phyloP scores from a whole-genome alignment of 768 basidiomycete species.

The Trametes coccinea region DNA sequence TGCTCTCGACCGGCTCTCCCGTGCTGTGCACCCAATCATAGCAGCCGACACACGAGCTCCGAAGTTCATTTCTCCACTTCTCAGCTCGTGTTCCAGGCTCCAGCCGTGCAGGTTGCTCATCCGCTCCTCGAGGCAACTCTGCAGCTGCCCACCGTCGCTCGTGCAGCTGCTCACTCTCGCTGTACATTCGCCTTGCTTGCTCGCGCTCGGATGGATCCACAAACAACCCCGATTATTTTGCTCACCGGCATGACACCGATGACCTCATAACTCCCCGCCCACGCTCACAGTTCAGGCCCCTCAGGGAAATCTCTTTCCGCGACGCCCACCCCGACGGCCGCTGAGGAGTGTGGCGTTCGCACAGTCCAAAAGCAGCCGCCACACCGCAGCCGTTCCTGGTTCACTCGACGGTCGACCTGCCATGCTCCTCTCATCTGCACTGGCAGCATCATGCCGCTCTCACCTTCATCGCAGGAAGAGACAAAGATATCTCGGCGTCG shows the following conservation, averaged over 20 bases:
- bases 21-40: not conserved
- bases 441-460: no score
- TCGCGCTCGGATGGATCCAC: no score
- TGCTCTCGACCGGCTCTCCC: not conserved
- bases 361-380: no score
- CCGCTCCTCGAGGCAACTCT: not conserved
- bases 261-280: slow-evolving; percentile 1
- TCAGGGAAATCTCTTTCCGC: not conserved
- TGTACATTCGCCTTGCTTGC: no score
- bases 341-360: no score
- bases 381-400: no score
- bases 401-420: no score
- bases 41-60: not conserved
- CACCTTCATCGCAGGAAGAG: no score
- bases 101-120: not conserved
- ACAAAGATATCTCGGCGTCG: no score
- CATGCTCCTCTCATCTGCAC: no score
- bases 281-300: not conserved
- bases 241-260: slow-evolving; percentile 1
- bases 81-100: not conserved
- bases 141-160: not conserved
- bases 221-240: not conserved
- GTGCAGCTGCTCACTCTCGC: no score
- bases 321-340: not conserved
- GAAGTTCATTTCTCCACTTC: slow-evolving; percentile 1